Evolutionary conservation across 2,329 filamentous ascomycete genomes (phyloP), one percentile per base, ranked within the genome.

Genomic region (Botrytis fragariae): DNA sequence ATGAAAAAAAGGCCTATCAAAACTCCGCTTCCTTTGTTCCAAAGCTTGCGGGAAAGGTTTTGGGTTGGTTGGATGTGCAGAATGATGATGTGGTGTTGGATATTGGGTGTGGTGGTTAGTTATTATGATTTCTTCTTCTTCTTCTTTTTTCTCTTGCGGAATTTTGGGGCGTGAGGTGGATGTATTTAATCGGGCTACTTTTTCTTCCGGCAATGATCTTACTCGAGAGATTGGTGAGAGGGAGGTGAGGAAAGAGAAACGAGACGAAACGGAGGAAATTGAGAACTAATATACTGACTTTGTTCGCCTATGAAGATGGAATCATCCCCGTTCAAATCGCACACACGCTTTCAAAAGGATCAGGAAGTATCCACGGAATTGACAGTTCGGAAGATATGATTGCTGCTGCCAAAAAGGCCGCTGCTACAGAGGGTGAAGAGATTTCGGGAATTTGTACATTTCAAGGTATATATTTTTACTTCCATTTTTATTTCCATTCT

Each of bases 1-100:
- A 39, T 29, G 14, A n/a, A 20, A n/a, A 20, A 76, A 42, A 77
- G 76, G 86, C 85, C 45, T 92, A 91, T 78, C 86, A 89, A 74
- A 83, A 86, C 73, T 86, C 89, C 2, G 90, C 89, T 12, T 86
- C 87, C 0, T 92, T 91, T 77, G 89, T 91, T 14, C 89, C 90
- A 5, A 88, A 89, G 78, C 82, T 91, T 16, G 86, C 89, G 1
- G 84, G 84, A 25, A 90, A 88, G 74, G 84, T 91, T 8, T 77
- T 90, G 18, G 80, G 84, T 63, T 91, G 88, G 85, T 83, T 92
- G 0, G 85, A 90, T 76, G 84, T 89, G 0, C 84, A 88, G 73
- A 83, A 85, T 42, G 85, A 88, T 75, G 89, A 92, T 78, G 79
- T 83, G 25, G 84, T 92, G 35, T 82, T 92, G 2, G 90, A 92